phyloP scores from a whole-genome alignment of 2,329 filamentous ascomycete species.

The Colletotrichum somersetense region DNA sequence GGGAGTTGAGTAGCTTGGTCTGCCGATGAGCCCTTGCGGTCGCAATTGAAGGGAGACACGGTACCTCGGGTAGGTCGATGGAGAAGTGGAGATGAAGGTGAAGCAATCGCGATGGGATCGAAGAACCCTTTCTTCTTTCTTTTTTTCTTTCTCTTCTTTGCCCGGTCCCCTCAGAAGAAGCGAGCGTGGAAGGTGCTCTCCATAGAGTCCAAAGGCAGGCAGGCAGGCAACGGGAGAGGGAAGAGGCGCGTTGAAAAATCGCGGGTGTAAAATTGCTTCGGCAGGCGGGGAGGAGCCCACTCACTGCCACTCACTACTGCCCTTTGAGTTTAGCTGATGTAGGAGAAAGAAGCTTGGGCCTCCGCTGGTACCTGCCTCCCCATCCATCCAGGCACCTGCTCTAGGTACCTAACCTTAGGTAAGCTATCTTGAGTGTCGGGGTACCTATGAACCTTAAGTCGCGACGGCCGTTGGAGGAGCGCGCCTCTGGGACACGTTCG shows the following conservation, averaged over 20 bases:
- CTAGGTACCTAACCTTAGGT: too few species aligned
- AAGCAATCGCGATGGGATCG: not conserved
- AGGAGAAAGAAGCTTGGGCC: slow-evolving; percentile 8
- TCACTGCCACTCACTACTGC: not conserved
- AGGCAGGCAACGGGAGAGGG: too few species aligned
- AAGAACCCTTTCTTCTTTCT: not conserved
- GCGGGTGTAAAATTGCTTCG: slow-evolving; percentile 13
- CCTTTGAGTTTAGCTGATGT: not conserved
- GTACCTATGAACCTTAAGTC: too few species aligned
- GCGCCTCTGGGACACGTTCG: too few species aligned
- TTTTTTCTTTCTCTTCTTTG: too few species aligned
- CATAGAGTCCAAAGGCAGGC: not conserved
- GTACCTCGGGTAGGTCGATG: too few species aligned
- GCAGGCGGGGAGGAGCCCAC: not conserved
- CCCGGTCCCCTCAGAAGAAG: not conserved
- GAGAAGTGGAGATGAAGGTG: not conserved
- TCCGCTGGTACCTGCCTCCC: not conserved
- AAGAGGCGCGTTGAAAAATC: slow-evolving; percentile 9
- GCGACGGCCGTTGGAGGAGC: too few species aligned
- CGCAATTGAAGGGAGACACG: not conserved
- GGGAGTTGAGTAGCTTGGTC: not conserved
- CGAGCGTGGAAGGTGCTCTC: not conserved
- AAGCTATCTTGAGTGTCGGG: too few species aligned
- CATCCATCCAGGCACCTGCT: too few species aligned
- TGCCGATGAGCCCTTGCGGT: not conserved